Percentiles rank a stretch among this genome's conserved stretches.
phyloP scores from a whole-genome alignment of 129 eudicot species.

The Escallonia rubra region DNA sequence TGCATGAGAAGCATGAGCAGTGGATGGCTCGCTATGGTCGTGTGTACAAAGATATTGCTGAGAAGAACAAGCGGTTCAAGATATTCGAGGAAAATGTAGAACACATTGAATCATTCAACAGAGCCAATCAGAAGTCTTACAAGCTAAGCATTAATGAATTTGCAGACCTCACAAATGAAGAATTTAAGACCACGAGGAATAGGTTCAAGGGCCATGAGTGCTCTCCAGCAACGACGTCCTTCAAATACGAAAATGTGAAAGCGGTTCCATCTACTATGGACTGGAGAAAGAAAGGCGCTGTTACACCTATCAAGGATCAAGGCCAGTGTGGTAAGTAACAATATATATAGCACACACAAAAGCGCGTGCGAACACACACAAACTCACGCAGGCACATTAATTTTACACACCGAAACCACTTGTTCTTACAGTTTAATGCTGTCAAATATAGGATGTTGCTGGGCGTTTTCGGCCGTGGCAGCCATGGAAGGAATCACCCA shows the following conservation, averaged over 20 bases:
- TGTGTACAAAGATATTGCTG: not conserved
- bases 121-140: not conserved
- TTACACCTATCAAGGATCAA: constrained; percentile 4
- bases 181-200: not conserved
- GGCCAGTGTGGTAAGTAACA: constrained; percentile 4
- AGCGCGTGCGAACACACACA: no score
- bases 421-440: not conserved
- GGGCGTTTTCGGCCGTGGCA: constrained; percentile 5
- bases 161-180: constrained; percentile 2
- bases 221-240: not conserved
- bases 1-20: constrained; percentile 1
- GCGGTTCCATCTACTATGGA: constrained; percentile 1
- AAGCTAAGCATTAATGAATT: not conserved
- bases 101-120: not conserved
- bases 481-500: not conserved
- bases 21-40: constrained; percentile 1
- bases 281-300: constrained; percentile 1
- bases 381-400: no score
- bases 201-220: not conserved
- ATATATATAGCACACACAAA: no score
- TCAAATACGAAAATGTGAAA: not conserved
- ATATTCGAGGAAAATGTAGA: not conserved
- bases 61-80: constrained; percentile 1
- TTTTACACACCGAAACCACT: no score
- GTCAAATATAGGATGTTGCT: not conserved